Evolutionary conservation across 441 rosid genomes (phyloP).

Genomic region (Manihot esculenta): DNA sequence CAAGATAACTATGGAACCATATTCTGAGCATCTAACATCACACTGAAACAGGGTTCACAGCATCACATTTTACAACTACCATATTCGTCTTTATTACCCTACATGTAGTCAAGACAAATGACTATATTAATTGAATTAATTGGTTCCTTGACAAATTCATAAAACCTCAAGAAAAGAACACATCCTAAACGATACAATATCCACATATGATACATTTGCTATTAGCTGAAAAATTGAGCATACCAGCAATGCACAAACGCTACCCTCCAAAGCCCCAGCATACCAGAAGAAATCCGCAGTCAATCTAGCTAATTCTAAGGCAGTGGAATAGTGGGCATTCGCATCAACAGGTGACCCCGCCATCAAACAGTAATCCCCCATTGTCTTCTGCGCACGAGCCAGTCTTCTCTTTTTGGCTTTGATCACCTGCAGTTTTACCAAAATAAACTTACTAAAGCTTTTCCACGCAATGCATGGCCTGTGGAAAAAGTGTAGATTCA

Average conservation of each 20-base stretch:
- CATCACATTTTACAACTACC: neutral
- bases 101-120: neutral
- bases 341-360: conserved; percentile 99
- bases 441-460: conserved; percentile 30
- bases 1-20: neutral
- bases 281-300: conserved; percentile 95
- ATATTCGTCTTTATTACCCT: neutral
- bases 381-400: conserved; percentile 94
- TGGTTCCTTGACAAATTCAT: neutral
- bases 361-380: conserved; percentile 93
- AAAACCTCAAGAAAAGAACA: no score
- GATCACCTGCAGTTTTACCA: conserved; percentile 60
- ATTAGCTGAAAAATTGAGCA: conserved; percentile 17
- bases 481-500: no score
- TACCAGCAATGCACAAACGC: conserved; percentile 94
- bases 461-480: conserved; percentile 9
- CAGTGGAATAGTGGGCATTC: conserved; percentile 94
- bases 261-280: conserved; percentile 98
- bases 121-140: neutral
- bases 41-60: no score
- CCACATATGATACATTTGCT: conserved; percentile 6
- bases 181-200: neutral
- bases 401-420: conserved; percentile 95
- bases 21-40: neutral
- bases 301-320: conserved; percentile 82